phyloP scores from a whole-genome alignment of 2,329 filamentous ascomycete species.

The Ophiocordyceps robertsii region DNA sequence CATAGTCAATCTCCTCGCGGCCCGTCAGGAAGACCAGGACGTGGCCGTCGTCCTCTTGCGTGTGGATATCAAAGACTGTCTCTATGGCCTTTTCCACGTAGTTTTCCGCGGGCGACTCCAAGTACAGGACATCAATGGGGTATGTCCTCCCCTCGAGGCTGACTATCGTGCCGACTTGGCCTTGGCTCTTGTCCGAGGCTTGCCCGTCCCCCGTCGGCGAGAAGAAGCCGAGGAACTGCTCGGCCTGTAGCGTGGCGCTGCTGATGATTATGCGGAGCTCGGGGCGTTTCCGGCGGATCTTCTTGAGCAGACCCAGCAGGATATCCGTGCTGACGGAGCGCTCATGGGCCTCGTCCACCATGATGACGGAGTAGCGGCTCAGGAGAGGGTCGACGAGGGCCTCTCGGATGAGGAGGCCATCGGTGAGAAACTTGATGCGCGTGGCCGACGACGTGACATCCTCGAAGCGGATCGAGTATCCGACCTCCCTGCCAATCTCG shows the following conservation, averaged over 20 bases:
- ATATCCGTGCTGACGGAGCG: constrained; percentile 87
- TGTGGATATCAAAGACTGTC: constrained; percentile 79
- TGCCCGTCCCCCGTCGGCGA: constrained; percentile 23
- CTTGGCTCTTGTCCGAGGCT: constrained; percentile 14
- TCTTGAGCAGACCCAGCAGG: constrained; percentile 78
- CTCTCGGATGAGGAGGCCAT: constrained; percentile 81
- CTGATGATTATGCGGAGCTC: constrained; percentile 83
- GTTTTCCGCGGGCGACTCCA: constrained; percentile 66
- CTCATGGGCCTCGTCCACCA: constrained; percentile 97
- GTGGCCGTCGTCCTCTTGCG: constrained; percentile 67
- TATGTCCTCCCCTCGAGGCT: constrained; percentile 80
- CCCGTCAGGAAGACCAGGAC: constrained; percentile 87
- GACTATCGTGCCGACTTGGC: constrained; percentile 42
- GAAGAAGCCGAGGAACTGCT: constrained; percentile 76
- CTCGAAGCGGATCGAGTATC: constrained; percentile 87
- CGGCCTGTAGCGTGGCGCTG: constrained; percentile 84
- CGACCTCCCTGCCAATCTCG: constrained; percentile 78
- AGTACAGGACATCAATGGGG: constrained; percentile 75
- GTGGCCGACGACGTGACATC: constrained; percentile 79
- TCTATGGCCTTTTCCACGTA: constrained; percentile 76
- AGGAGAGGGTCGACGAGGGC: constrained; percentile 85
- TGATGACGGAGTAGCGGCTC: constrained; percentile 85
- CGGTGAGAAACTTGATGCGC: constrained; percentile 87
- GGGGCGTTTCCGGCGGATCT: constrained; percentile 66
- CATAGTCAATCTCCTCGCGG: constrained; percentile 79